Base-by-base conservation (phyloP, 2,329 filamentous ascomycete genomes). In the Monosporascus sp. region DNA sequence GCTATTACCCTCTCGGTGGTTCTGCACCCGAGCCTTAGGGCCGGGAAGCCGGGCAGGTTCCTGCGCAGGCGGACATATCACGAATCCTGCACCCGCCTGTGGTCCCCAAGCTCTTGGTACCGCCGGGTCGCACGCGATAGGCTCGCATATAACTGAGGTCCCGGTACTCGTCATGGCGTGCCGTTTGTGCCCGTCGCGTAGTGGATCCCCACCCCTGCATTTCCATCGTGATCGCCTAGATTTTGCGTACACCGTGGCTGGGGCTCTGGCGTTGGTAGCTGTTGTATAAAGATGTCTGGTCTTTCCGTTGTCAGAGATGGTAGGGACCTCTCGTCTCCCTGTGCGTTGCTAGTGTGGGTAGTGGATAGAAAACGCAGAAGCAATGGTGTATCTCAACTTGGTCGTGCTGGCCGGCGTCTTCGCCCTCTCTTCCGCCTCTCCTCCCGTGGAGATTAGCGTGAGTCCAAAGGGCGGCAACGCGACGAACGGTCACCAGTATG, bases 401-500 rank as follows among this genome's bases (percentile, higher is more conserved):
- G 57, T 56, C 37, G 45, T 51, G 48, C 51, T 62, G 43, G 26
- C 56, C 48, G 45, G 54, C 51, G 51, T 63, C 20, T 54, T 62
- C 9, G 60, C 56, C 37, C 43, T 58, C 9, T 63, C 64, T 37
- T 53, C 57, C 26, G 61, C 50, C n/a, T 18, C 18, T 51, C 55
- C 58, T 31, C 68, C 71, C 46, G 58, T 74, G 20, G 60, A 69
- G 51, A 74, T 76, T 45, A 63, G 60, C 8, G 70, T 77, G 5
- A 64, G 63, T 11, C 65, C 66, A 2, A 64, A 65, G 2, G 71
- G 72, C 6, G 74, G 74, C 3, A 76, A 77, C 51, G 66, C 63
- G 14, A 77, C 74, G 0, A 73, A 70, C 18, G 71, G 71, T 14
- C 72, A 74, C 50, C 74, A 75, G 53, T 76, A 77, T 58, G 74